Conservation (phyloP, 768 basidiomycete species). For the Leccinum broughii region DNA sequence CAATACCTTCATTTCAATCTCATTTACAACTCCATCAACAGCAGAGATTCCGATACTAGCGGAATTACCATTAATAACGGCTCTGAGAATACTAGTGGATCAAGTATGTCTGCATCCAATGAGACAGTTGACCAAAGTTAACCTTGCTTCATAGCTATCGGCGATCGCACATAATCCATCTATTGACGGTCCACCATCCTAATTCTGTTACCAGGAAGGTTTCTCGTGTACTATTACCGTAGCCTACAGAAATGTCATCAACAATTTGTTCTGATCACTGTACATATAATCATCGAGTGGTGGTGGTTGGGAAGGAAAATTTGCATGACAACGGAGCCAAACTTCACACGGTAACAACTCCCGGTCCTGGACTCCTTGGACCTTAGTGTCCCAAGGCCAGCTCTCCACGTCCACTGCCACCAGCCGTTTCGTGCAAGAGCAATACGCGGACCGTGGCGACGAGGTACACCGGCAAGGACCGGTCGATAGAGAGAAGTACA, state of each 20-base stretch:
- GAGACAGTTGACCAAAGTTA: not conserved
- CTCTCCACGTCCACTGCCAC: conserved; percentile 19
- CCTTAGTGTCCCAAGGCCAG: not conserved
- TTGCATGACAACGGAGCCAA: not conserved
- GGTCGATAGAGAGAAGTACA: conserved; percentile 60
- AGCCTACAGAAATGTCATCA: not conserved
- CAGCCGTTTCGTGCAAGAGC: conserved; percentile 51
- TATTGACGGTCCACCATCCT: not conserved
- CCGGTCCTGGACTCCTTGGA: too few relatives aligned
- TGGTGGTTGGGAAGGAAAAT: not conserved
- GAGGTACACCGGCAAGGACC: conserved; percentile 72
- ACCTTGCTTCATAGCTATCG: not conserved
- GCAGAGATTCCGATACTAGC: too few relatives aligned
- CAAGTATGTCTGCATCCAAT: too few relatives aligned
- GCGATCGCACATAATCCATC: not conserved
- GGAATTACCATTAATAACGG: too few relatives aligned
- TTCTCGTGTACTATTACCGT: not conserved
- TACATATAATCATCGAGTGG: too few relatives aligned
- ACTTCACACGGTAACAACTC: not conserved
- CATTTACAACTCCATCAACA: too few relatives aligned
- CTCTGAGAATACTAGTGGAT: too few relatives aligned
- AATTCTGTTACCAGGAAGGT: not conserved
- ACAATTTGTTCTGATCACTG: not conserved
- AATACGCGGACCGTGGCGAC: conserved; percentile 64
- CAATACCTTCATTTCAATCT: too few relatives aligned